Base-by-base conservation (phyloP, 371 early-diverging fungal species). In the Lichtheimia corymbifera region DNA sequence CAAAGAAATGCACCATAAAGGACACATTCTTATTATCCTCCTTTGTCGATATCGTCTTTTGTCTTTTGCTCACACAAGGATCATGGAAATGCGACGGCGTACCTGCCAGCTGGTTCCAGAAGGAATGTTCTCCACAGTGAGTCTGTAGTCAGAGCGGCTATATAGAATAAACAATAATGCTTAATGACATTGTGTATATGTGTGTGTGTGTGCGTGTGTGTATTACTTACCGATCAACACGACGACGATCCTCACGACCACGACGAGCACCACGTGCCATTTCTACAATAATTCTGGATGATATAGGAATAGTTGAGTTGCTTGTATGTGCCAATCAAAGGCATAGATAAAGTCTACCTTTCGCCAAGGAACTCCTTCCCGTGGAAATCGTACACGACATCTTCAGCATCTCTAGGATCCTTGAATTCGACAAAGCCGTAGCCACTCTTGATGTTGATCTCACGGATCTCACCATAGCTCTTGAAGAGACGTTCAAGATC, bases 91-190 rank as follows among this genome's bases (percentile, higher is more conserved):
- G 27, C 42, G 56, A 47, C 51, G 54, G 69, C 85, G 74, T 88
- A 91, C 91, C 90, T 91, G 91, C 91, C 91, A 91, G 82, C 80
- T 88, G 68, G 85, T 83, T 61, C 88, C 84, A 50, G 86, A 77
- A 62, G 91, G 82, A 58, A 91, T 80, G 66, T 86, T 86, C 56
- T 88, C 88, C 50, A 91, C 84, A 64, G 87, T 80, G 59, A 91
- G 70, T 50, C 91, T 84, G 59, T 90, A 77, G 50, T 79, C n/a
- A 47, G 47, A 74, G 47, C 80, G 80, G 62, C 80, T 81, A 66
- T 73, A 71, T 49, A 58, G 47, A 35, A 9, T 9, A 35, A 35
- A 35, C 35, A 35, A 35, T 35, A 0, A 11, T 9, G 35, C 2
- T 35, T 35, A 35, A 35, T 35, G 11, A 35, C 11, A 11, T 35